phyloP scores from a whole-genome alignment of 176 grass and related monocot species.

The Phoenix roebelenii region DNA sequence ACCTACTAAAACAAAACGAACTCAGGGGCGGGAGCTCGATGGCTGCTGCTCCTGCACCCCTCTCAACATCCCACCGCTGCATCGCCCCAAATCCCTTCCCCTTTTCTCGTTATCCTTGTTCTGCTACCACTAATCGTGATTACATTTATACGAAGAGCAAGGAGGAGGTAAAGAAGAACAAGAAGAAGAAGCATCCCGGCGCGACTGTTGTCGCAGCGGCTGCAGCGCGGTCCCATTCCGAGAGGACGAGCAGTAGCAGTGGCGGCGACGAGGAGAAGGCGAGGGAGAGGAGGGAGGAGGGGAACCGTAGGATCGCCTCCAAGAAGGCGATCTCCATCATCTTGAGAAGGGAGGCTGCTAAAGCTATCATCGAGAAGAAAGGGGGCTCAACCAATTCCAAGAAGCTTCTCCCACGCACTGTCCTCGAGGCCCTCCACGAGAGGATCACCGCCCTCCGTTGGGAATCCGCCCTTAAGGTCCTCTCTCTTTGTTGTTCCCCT shows the following conservation, averaged over 20 bases:
- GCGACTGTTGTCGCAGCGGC: not conserved
- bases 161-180: too few relatives aligned
- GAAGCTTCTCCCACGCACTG: conserved; percentile 71
- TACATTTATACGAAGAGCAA: too few relatives aligned
- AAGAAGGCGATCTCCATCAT: conserved; percentile 82
- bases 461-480: conserved; percentile 84
- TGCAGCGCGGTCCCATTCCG: not conserved
- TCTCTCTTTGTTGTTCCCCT: too few relatives aligned
- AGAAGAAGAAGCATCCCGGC: too few relatives aligned
- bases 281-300: conserved; percentile 58
- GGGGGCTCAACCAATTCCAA: conserved; percentile 47
- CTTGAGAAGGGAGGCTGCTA: conserved; percentile 82
- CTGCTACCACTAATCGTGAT: not conserved
- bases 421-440: conserved; percentile 89
- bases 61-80: not conserved
- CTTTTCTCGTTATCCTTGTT: not conserved
- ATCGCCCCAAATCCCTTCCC: not conserved
- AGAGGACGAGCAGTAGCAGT: not conserved
- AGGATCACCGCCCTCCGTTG: conserved; percentile 63
- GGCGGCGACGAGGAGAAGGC: conserved; percentile 18
- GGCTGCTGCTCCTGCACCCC: too few relatives aligned
- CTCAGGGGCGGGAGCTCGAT: too few relatives aligned
- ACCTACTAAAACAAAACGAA: too few relatives aligned
- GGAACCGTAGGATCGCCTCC: conserved; percentile 77
- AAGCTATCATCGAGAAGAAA: conserved; percentile 83